Evolutionary conservation across 768 basidiomycete genomes (phyloP).

Genomic region (Boletus insuetus): DNA sequence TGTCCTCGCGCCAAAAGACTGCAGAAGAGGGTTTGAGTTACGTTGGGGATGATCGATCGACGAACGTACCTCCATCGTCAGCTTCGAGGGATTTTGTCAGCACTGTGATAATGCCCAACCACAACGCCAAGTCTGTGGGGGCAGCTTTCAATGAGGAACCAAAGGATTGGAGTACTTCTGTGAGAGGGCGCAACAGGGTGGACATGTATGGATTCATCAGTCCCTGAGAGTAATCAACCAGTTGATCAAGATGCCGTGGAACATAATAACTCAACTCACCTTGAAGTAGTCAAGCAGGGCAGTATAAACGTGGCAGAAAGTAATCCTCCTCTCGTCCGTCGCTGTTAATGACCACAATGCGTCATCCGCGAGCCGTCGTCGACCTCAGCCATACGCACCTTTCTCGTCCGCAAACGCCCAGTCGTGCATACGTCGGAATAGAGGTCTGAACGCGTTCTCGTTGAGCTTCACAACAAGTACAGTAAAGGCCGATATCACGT

Average conservation of each 20-base stretch:
- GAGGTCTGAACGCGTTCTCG: slow-evolving; percentile 84
- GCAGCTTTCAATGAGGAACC: slow-evolving; percentile 22
- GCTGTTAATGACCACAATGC: not conserved
- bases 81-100: slow-evolving; percentile 67
- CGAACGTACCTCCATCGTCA: slow-evolving; percentile 74
- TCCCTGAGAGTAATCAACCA: slow-evolving; percentile 39
- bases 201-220: slow-evolving; percentile 93
- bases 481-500: slow-evolving; percentile 70
- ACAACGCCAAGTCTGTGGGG: slow-evolving; percentile 45
- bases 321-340: slow-evolving; percentile 52
- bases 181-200: slow-evolving; percentile 65
- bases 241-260: not conserved
- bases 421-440: slow-evolving; percentile 90
- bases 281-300: slow-evolving; percentile 85
- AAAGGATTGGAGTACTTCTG: slow-evolving; percentile 58
- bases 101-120: slow-evolving; percentile 59
- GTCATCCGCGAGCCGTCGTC: not conserved
- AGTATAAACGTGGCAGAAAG: slow-evolving; percentile 73
- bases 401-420: slow-evolving; percentile 78
- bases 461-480: slow-evolving; percentile 92
- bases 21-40: not conserved
- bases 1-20: slow-evolving; percentile 93
- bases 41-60: not conserved
- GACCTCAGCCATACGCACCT: slow-evolving; percentile 33
- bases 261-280: slow-evolving; percentile 39